Percentiles rank a stretch among this genome's conserved stretches.
phyloP scores from a whole-genome alignment of 2,329 filamentous ascomycete species.

The Graphilbum sp. region DNA sequence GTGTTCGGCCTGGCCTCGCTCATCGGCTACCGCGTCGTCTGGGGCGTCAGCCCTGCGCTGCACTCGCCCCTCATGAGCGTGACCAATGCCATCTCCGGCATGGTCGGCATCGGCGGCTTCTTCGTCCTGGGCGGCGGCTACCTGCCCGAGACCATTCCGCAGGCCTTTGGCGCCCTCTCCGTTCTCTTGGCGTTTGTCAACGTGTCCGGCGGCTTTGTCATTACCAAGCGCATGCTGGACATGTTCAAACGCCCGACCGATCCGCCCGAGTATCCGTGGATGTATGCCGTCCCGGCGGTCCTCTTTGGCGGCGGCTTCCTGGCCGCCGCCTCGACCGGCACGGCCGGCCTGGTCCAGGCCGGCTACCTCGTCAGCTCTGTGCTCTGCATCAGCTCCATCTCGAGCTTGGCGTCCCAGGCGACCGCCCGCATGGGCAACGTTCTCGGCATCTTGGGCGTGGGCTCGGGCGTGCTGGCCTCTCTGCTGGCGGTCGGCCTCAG shows the following conservation, averaged over 20 bases:
- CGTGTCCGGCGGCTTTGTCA: constrained; percentile 75
- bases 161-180: constrained; percentile 60
- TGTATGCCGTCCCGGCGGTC: constrained; percentile 62
- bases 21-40: constrained; percentile 77
- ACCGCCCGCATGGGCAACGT: constrained; percentile 77
- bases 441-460: constrained; percentile 72
- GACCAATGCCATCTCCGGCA: constrained; percentile 79
- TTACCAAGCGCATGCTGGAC: constrained; percentile 86
- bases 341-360: constrained; percentile 71
- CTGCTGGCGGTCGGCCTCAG: constrained; percentile 68
- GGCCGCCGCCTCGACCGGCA: constrained; percentile 63
- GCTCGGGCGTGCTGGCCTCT: constrained; percentile 68
- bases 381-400: constrained; percentile 72
- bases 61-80: constrained; percentile 87
- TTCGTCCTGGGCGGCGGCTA: constrained; percentile 80
- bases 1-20: constrained; percentile 71
- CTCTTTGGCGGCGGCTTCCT: constrained; percentile 71
- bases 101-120: constrained; percentile 78
- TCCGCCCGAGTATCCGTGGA: constrained; percentile 74
- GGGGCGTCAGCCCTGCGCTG: constrained; percentile 69
- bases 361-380: constrained; percentile 76
- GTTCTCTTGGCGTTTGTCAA: constrained; percentile 80
- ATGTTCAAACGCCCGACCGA: constrained; percentile 82
- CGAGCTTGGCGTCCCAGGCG: constrained; percentile 62
- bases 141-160: constrained; percentile 61